Evolutionary conservation across 257 asterid species (phyloP), one percentile per base, ranked within the genome.

Genomic region (Fraxinus quadrangulata): DNA sequence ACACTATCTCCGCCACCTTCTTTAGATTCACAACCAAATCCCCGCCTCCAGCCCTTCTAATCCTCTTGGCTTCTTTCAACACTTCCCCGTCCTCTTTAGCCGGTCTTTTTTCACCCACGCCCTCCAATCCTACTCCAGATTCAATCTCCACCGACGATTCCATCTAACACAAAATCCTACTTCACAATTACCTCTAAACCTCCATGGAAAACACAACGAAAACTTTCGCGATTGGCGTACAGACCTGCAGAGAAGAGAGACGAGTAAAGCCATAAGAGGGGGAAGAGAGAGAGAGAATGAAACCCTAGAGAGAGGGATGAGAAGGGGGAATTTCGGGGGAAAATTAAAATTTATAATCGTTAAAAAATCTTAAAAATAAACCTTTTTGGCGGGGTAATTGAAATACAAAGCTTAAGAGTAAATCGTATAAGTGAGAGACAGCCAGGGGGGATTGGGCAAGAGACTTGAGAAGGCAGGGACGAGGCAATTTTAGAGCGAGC

Each of bases 1-100:
- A 77, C 73, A 93, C 97, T 88, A 90, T 89, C 89, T 93, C 97
- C 37, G 98, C 98, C 59, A 96, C 95, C 84, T 87, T 83, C 87
- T 80, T 88, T 81, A 91, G 85, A 77, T 80, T 31, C 77, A 78
- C 63, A 74, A 66, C 79, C 71, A 65, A 66, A 49, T 66, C 77
- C 69, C 79, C 51, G 12, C 1, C 51, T 12, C 51, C 73, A 80
- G 37, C 76, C 71, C 77, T 83, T 75, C 77, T 81, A 77, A 83
- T 68, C 78, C 81, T 81, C 87, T 89, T 84, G 71, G 77, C 73
- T 61, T 75, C 84, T 76, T 28, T 71, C 79, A n/a, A 34, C 67
- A 34, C 80, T 30, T 75, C 88, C 81, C 67, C 87, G 75, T 80
- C 93, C 81, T 82, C 89, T 72, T 47, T 83, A 71, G 82, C 81